Evolutionary conservation across 2,329 filamentous ascomycete genomes (phyloP).

Genomic region (Pseudogymnoascus sp.): DNA sequence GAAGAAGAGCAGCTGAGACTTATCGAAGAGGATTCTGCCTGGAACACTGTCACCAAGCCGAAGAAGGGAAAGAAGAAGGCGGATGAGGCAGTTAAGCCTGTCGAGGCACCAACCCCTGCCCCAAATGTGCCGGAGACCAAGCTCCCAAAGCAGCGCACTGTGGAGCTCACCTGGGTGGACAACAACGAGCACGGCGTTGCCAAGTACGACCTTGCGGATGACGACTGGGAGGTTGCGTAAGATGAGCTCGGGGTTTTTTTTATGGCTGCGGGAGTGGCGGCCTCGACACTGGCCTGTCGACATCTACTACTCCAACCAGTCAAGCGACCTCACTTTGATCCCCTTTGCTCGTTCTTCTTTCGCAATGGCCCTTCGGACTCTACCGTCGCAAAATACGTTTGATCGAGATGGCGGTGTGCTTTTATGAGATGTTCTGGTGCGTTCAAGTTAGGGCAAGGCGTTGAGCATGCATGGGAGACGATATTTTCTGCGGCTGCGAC

Average conservation of each 20-base stretch:
- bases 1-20: slow-evolving; percentile 56
- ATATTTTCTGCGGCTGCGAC: slow-evolving; percentile 5
- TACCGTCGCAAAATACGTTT: background rate
- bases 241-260: background rate
- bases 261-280: background rate
- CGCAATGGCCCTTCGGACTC: background rate
- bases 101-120: background rate
- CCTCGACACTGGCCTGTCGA: slow-evolving; percentile 3
- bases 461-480: slow-evolving; percentile 2
- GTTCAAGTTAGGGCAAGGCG: slow-evolving; percentile 4
- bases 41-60: slow-evolving; percentile 49
- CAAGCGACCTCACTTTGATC: background rate
- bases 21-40: slow-evolving; percentile 40
- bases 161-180: background rate
- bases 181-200: background rate
- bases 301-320: background rate
- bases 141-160: background rate
- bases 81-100: slow-evolving; percentile 10
- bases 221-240: slow-evolving; percentile 9
- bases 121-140: background rate
- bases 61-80: slow-evolving; percentile 32
- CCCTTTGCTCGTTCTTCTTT: background rate
- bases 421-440: slow-evolving; percentile 3
- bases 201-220: slow-evolving; percentile 5
- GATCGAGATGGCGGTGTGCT: background rate